Evolutionary conservation across 306 rosid genomes (phyloP).

Genomic region (Inga leiocalycina): DNA sequence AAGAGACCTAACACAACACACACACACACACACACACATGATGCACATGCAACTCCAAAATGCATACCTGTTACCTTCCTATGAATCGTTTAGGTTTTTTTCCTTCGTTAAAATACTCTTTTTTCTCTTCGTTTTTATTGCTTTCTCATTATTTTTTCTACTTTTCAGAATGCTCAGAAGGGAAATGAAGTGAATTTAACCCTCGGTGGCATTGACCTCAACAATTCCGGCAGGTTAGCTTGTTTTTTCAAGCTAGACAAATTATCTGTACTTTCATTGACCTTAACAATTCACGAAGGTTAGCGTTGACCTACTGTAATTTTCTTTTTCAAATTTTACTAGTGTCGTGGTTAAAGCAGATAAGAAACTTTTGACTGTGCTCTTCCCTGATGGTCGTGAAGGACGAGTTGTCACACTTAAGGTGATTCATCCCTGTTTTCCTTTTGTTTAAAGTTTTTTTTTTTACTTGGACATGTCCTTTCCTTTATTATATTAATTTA

Average conservation of each 20-base stretch:
- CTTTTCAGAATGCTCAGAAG: slow-evolving; percentile 66
- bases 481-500: neutral
- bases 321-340: slow-evolving; percentile 43
- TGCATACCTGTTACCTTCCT: no score
- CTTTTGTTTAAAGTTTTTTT: neutral
- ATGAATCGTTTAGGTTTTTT: neutral
- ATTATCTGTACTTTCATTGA: slow-evolving; percentile 14
- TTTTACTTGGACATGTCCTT: neutral
- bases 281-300: neutral
- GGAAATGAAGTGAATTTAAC: slow-evolving; percentile 94
- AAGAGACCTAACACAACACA: no score
- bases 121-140: neutral
- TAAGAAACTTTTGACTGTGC: slow-evolving; percentile 92
- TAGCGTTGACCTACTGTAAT: slow-evolving; percentile 3
- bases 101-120: neutral
- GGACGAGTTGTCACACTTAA: slow-evolving; percentile 96
- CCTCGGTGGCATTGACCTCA: slow-evolving; percentile 99
- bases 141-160: slow-evolving; percentile 21
- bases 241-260: slow-evolving; percentile 39
- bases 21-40: no score
- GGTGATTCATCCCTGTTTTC: slow-evolving; percentile 52
- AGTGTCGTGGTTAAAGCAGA: slow-evolving; percentile 94
- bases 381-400: slow-evolving; percentile 93
- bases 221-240: slow-evolving; percentile 99
- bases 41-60: no score